phyloP scores from a whole-genome alignment of 2,329 filamentous ascomycete genomes.

The Alternaria brassicicola region DNA sequence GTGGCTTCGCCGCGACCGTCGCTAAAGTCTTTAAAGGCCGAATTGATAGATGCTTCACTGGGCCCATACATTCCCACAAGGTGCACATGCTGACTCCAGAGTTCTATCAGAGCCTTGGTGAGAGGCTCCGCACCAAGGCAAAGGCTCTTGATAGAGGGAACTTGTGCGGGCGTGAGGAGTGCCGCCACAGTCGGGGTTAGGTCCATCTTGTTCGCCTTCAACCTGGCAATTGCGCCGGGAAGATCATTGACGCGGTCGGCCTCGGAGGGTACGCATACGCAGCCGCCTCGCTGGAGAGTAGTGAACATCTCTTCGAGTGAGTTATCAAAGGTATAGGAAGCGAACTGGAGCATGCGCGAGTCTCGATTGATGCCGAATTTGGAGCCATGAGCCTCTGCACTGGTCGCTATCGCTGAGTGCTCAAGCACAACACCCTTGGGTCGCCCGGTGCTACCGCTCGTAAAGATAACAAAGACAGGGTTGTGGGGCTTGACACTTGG shows the following conservation, averaged over 20 bases:
- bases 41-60: constrained; percentile 44
- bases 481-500: constrained; percentile 33
- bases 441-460: constrained; percentile 41
- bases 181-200: constrained; percentile 66
- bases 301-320: constrained; percentile 63
- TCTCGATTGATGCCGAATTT: constrained; percentile 33
- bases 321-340: constrained; percentile 62
- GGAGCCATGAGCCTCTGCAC: constrained; percentile 38
- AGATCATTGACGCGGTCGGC: constrained; percentile 60
- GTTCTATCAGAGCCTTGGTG: constrained; percentile 39
- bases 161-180: constrained; percentile 51
- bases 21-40: constrained; percentile 38
- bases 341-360: constrained; percentile 48
- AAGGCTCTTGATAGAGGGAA: constrained; percentile 54
- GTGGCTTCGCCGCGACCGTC: constrained; percentile 38
- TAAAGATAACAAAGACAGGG: constrained; percentile 43
- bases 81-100: constrained; percentile 31
- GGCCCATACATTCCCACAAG: constrained; percentile 43
- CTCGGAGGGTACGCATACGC: constrained; percentile 62
- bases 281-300: constrained; percentile 58
- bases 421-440: constrained; percentile 45
- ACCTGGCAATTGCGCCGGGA: constrained; percentile 48
- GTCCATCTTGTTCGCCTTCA: constrained; percentile 47
- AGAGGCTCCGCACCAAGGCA: constrained; percentile 54
- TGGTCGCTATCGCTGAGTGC: constrained; percentile 41